Evolutionary conservation across 2,329 filamentous ascomycete genomes (phyloP).

Genomic region (Pseudogymnoascus sp.): DNA sequence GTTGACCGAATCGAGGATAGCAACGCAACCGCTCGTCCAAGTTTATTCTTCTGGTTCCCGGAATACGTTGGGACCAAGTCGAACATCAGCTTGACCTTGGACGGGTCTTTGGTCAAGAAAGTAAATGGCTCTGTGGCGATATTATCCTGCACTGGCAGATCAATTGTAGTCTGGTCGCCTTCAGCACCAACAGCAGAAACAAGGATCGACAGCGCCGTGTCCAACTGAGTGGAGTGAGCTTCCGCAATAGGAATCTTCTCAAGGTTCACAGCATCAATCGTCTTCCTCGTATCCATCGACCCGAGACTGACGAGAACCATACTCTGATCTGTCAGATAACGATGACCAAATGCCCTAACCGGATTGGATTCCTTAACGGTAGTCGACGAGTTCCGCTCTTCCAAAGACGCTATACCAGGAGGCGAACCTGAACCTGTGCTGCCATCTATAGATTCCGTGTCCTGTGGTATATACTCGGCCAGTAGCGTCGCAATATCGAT

Average conservation of each 20-base stretch:
- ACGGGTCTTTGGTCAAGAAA: constrained; percentile 71
- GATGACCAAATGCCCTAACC: constrained; percentile 91
- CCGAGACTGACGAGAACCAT: constrained; percentile 89
- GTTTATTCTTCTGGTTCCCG: constrained; percentile 77
- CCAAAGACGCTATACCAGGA: constrained; percentile 53
- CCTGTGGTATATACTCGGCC: constrained; percentile 32
- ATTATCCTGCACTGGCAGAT: constrained; percentile 88
- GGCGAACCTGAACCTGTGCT: constrained; percentile 33
- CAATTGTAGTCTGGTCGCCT: constrained; percentile 82
- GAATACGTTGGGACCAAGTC: constrained; percentile 95
- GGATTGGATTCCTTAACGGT: constrained; percentile 58
- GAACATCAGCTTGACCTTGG: constrained; percentile 82
- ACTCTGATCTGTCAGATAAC: constrained; percentile 82
- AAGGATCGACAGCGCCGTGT: constrained; percentile 87
- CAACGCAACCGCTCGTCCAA: constrained; percentile 83
- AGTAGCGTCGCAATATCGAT: constrained; percentile 70
- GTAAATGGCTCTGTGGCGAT: constrained; percentile 89
- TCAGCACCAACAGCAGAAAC: constrained; percentile 78
- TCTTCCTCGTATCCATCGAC: constrained; percentile 88
- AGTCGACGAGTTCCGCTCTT: constrained; percentile 45
- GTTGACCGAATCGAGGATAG: constrained; percentile 78
- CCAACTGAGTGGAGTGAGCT: constrained; percentile 86
- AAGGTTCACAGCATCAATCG: constrained; percentile 70
- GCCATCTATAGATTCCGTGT: constrained; percentile 20
- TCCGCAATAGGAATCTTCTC: constrained; percentile 82